Conservation (phyloP, 2,329 filamentous ascomycete species). For the Fusarium algeriense region DNA sequence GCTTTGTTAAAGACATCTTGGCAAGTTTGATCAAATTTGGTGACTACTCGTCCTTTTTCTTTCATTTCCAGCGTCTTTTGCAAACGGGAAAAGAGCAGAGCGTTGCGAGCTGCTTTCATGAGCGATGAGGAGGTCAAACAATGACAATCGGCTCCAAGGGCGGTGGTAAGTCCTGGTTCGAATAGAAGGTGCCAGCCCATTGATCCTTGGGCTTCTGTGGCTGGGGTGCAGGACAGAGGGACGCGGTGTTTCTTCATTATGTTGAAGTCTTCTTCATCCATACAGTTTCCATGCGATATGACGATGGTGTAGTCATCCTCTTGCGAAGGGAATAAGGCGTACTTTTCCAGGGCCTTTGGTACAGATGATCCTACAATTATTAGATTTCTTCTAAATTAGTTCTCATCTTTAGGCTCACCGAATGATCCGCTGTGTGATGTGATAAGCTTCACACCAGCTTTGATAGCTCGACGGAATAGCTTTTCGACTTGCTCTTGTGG, state of each 20-base stretch:
- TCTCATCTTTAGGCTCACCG: not conserved
- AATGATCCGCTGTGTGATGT: not conserved
- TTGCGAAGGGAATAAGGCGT: not conserved
- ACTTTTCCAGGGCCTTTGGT: not conserved
- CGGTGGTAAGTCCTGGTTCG: not conserved
- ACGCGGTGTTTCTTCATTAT: not conserved
- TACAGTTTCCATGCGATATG: not conserved
- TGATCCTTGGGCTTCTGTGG: not conserved
- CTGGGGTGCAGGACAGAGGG: not conserved
- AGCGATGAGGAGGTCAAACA: not conserved
- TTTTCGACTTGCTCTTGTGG: not conserved
- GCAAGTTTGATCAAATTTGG: not conserved
- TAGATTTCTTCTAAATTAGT: rapidly evolving
- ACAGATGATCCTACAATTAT: not conserved
- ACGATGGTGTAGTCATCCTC: not conserved
- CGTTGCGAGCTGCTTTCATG: not conserved
- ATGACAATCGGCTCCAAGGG: not conserved
- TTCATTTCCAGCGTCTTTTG: not conserved
- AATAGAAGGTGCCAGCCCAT: conserved; percentile 1
- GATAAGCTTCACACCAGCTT: not conserved
- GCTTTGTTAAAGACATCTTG: not conserved
- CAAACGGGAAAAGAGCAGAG: rapidly evolving
- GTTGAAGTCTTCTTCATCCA: not conserved
- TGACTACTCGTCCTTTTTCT: not conserved
- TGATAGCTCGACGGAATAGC: not conserved